Percentiles rank a stretch among this genome's conserved stretches.
phyloP scores from a whole-genome alignment of 306 rosid genomes.

The Corylus heterophylla region DNA sequence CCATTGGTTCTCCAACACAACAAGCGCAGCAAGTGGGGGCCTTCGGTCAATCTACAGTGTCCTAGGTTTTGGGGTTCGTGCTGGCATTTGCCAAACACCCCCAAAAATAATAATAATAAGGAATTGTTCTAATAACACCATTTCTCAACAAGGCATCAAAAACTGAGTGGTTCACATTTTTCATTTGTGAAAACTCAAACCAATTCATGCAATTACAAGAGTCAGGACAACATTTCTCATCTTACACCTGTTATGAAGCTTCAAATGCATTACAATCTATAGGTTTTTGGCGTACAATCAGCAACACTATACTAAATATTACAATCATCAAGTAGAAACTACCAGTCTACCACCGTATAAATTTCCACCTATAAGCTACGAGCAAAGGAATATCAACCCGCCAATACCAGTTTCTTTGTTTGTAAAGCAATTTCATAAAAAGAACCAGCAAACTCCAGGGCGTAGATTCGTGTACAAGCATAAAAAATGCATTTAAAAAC shows the following conservation, averaged over 20 bases:
- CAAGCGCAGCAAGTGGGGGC: too few species aligned
- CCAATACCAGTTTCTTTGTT: background rate
- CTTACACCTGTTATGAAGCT: too few species aligned
- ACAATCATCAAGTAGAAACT: background rate
- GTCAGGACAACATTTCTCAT: too few species aligned
- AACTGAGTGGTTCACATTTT: background rate
- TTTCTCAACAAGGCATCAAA: background rate
- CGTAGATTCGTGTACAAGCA: background rate
- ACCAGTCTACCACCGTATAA: background rate
- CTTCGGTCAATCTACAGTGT: too few species aligned
- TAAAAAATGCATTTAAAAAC: background rate
- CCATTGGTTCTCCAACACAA: too few species aligned
- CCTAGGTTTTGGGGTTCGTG: too few species aligned
- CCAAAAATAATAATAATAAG: too few species aligned
- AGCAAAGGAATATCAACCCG: background rate
- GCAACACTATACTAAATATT: background rate
- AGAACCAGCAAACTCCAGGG: background rate
- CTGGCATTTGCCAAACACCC: too few species aligned
- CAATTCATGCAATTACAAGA: too few species aligned
- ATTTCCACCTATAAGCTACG: background rate
- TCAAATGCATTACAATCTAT: background rate
- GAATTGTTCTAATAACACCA: background rate
- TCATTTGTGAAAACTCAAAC: background rate
- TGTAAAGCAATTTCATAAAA: background rate
- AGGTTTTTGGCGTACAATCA: background rate